Evolutionary conservation across 2,329 filamentous ascomycete species (phyloP), one percentile per base, ranked within the genome.

Genomic region (Pseudogymnoascus sp.): DNA sequence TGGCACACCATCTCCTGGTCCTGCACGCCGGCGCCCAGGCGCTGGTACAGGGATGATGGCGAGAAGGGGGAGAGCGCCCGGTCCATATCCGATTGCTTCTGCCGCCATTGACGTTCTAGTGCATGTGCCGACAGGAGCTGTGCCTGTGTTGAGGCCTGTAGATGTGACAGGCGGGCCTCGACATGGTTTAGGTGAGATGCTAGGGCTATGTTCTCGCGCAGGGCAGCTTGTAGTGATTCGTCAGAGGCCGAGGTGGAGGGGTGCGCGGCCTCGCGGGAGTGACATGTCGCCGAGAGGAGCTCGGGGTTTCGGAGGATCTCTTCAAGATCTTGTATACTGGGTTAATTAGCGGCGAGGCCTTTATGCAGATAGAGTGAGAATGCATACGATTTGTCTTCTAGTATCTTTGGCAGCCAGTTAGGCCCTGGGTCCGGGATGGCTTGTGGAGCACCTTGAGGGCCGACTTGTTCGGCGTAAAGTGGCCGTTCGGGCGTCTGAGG

Each of bases 11-110:
- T 79, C 66, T 93, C 91, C 76, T 96, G 93, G 78, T 97, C 93
- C 61, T 85, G 83, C 14, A 96, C 86, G 8, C 86, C 87, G 64
- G 89, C 88, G 53, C 81, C 86, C 10, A 97, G 80, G 61, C 89
- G 82, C 75, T 93, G 89, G 73, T 97, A 97, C 70, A 97, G 79
- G 47, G 90, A 88, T 47, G 91, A 89, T 0, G 93, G 92, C 26
- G 90, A 90, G 77, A 96, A 97, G 0, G 90, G 90, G 37, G 86
- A 85, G 65, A 97, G 79, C 6, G 90, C 91, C 61, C 85, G 81
- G 74, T 97, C 95, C 83, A 96, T 95, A 70, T 95, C 91, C 1
- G 85, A 81, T 75, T 97, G 91, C 75, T 95, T 96, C 68, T 89
- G 85, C 63, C 88, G 86, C 90, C 95, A 97, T 71, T 93, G 88